Base-by-base conservation (phyloP, 495 filamentous ascomycete species). In the Aspergillus mulundensis region DNA sequence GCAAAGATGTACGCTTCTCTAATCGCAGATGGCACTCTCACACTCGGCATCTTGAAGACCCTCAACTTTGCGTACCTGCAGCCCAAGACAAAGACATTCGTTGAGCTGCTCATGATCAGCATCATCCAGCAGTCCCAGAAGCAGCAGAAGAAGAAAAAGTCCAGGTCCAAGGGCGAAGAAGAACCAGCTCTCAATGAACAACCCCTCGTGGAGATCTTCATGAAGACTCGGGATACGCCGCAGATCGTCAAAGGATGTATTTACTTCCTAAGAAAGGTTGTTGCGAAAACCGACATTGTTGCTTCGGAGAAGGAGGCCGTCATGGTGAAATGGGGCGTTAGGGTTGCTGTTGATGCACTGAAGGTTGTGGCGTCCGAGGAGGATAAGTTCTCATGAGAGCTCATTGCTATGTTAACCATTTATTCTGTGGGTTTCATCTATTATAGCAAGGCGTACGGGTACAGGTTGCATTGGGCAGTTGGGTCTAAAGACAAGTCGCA, bases 1-100 rank as follows among this genome's bases (percentile, higher is more conserved):
- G 91, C 89, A 16, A 90, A 88, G 70, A 78, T 96, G 79, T 96
- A 84, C 67, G 92, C 87, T 7, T 76, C 74, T 19, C 73, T 98
- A 4, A 81, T 97, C 46, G 82, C 81, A 0, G 84, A 84, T 34
- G 82, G 83, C 3, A 78, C 72, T 1, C 67, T 97, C 19, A 75
- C 75, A 5, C 66, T 98, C 14, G 72, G 75, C 0, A 75, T 87
- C 28, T 67, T 97, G 40, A 96, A 87, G 70, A 85, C 81, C 32
- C 83, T 96, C 40, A 91, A 93, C 58, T 81, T 93, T 41, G 75
- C 84, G 12, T 89, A 87, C 62, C 74, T 96, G 18, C 88, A 92
- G 61, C 70, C 78, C 5, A 89, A 88, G 70, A 88, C 88, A 0
- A 84, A 83, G 54, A 83, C 77, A 1, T 93, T 96, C 60, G 74